A percentile compares a stretch with the other conserved stretches of the same genome.
Evolutionary conservation across 2,329 filamentous ascomycete genomes (phyloP).

Genomic region (Penicillium olsonii): DNA sequence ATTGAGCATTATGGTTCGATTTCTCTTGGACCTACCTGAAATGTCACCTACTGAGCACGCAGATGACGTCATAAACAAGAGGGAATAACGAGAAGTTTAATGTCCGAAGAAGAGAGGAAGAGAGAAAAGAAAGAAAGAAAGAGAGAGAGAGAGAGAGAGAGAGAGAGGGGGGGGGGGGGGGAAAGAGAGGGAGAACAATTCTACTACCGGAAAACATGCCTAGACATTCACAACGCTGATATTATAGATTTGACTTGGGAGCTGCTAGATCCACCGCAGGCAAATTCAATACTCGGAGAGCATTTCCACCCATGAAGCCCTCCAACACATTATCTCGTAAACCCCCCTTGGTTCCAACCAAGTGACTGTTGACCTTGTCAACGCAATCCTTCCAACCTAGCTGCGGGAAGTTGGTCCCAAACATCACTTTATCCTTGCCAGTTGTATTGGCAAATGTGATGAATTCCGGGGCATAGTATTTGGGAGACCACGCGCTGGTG

Average conservation of each 20-base stretch:
- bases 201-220: no score
- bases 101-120: no score
- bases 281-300: neutral
- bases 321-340: neutral
- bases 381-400: conserved; percentile 25
- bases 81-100: no score
- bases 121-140: no score
- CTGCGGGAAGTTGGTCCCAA: conserved; percentile 30
- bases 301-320: neutral
- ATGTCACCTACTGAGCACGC: no score
- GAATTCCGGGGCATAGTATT: conserved; percentile 26
- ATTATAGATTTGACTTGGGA: neutral
- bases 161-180: no score
- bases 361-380: conserved; percentile 9
- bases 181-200: no score
- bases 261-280: neutral
- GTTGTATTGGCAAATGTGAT: conserved; percentile 27
- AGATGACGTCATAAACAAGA: no score
- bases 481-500: conserved; percentile 10
- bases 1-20: no score
- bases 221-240: neutral
- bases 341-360: neutral
- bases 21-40: no score
- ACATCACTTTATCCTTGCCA: conserved; percentile 27
- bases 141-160: no score